Base-by-base conservation (phyloP, 352 stramenopile species). In the Phytophthora cryptogea region DNA sequence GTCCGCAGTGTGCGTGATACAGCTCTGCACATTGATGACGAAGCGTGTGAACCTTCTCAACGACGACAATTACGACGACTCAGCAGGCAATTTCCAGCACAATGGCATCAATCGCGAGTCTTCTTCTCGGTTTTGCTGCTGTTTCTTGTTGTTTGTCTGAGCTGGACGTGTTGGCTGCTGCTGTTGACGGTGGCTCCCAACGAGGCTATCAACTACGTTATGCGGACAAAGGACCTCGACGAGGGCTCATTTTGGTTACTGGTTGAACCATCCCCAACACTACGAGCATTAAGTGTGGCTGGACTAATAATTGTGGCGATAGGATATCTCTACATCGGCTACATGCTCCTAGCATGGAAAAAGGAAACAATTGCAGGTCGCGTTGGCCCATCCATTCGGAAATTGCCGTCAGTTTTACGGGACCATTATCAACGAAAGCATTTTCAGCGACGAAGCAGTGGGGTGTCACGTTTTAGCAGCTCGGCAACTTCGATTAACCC, bases 191-290 rank as follows among this genome's bases (percentile, higher is more conserved):
- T 68, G 4, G 41, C 59, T 0, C 64, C 72, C 11, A 74, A 74
- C 27, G 37, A 55, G 3, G 65, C 53, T 0, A 64, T 76, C 50
- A 86, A 81, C 54, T 64, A 54, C 31, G 6, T 72, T 27, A 81
- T 70, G 63, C 16, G 31, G 8, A 86, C 72, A 0, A 27, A 50
- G 9, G 41, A 68, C 5, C 66, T 72, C 10, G 70, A 80, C 46
- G 37, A 69, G 13, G 72, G 72, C 10, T 58, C 55, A 2, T 83
- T 79, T 46, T 86, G 76, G 70, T 32, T 73, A 11, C n/a, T 86
- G 1, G 50, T 63, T 1, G 59, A 80, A 11, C 58, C 70, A 11
- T 42, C 63, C 6, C 26, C 53, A 0, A 39, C 40, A 20, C 46
- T 77, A 20, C 30, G 53, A 33, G 40, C 40, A 13, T 10, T 74